A percentile compares a stretch with the other conserved stretches of the same genome.
Evolutionary conservation across 2,329 filamentous ascomycete genomes (phyloP).

Genomic region (Sporothrix protearum): DNA sequence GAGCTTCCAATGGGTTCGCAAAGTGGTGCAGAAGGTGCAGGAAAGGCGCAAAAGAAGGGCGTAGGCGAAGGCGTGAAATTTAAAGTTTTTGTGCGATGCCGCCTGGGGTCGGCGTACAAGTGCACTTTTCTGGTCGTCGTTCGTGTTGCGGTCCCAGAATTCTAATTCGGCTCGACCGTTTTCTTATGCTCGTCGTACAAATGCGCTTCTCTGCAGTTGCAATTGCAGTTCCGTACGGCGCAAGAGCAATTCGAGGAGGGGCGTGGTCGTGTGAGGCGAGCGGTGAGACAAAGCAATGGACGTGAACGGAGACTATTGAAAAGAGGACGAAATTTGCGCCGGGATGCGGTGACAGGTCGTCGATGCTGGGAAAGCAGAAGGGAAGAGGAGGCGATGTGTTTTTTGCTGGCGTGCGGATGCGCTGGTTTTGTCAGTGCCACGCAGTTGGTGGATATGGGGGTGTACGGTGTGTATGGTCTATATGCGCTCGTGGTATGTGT

Average conservation of each 20-base stretch:
- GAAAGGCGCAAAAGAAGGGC: not conserved
- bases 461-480: not conserved
- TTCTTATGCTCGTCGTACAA: not conserved
- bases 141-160: not conserved
- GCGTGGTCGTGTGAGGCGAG: not conserved
- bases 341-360: not conserved
- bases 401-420: slow-evolving; percentile 11
- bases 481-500: not conserved
- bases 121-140: not conserved
- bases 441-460: not conserved
- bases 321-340: not conserved
- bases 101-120: not conserved
- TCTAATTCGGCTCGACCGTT: not conserved
- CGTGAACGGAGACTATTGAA: too few relatives aligned
- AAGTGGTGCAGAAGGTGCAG: not conserved
- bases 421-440: slow-evolving; percentile 6
- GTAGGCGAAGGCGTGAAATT: not conserved
- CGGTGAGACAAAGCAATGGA: not conserved
- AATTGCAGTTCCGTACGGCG: not conserved
- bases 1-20: not conserved
- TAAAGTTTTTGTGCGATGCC: not conserved
- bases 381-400: not conserved
- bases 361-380: not conserved
- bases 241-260: not conserved
- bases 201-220: not conserved